phyloP scores from a whole-genome alignment of 2,329 filamentous ascomycete genomes.

The Neobulgaria alba region DNA sequence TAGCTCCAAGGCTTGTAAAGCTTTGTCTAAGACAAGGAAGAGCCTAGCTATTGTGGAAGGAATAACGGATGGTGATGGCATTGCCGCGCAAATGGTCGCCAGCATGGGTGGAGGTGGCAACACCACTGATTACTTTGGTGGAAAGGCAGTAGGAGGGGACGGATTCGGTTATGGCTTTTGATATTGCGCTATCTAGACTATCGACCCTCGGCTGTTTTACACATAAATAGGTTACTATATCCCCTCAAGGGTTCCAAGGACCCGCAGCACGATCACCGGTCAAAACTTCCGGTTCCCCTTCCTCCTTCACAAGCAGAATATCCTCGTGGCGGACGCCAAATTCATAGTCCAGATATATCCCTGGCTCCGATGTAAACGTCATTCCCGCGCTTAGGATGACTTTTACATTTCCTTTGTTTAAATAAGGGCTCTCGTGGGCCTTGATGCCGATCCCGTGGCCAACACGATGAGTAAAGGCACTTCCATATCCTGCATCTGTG shows the following conservation, averaged over 20 bases:
- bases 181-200: too few species aligned
- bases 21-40: not conserved
- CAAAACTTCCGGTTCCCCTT: conserved; percentile 45
- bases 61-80: not conserved
- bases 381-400: conserved; percentile 44
- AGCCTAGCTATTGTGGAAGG: not conserved
- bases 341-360: conserved; percentile 49
- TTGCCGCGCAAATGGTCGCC: not conserved
- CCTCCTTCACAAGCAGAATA: conserved; percentile 46
- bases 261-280: conserved; percentile 43
- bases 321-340: conserved; percentile 58
- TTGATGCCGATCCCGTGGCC: conserved; percentile 60
- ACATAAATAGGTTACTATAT: too few species aligned
- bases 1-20: not conserved
- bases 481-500: conserved; percentile 47
- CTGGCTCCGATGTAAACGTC: conserved; percentile 56
- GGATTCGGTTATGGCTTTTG: too few species aligned
- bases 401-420: conserved; percentile 51
- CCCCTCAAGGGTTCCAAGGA: conserved; percentile 41
- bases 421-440: conserved; percentile 55
- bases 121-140: too few species aligned
- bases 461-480: conserved; percentile 51
- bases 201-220: too few species aligned
- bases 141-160: too few species aligned
- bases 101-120: not conserved